Percentiles rank a stretch among this genome's conserved stretches.
phyloP scores from a whole-genome alignment of 257 asterid genomes.

The Solanum gracilifrons region DNA sequence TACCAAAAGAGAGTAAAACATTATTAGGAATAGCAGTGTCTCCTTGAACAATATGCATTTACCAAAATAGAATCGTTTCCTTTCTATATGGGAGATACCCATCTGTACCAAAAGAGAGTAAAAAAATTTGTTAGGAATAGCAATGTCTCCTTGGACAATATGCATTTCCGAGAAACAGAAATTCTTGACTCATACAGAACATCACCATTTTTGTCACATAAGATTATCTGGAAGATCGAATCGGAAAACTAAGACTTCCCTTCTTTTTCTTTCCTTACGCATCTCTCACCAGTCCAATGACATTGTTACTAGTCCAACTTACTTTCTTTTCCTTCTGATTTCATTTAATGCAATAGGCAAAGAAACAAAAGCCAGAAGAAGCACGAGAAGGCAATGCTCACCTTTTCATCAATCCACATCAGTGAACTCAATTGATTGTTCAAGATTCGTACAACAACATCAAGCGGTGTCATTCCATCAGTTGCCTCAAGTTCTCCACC shows the following conservation, averaged over 20 bases:
- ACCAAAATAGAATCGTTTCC: neutral
- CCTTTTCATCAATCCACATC: slow-evolving; percentile 98
- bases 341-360: neutral
- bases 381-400: slow-evolving; percentile 11
- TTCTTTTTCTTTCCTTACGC: neutral
- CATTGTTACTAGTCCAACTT: neutral
- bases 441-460: slow-evolving; percentile 73
- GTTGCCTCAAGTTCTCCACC: slow-evolving; percentile 83
- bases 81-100: neutral
- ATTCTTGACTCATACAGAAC: neutral
- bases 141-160: neutral
- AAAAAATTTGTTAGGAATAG: neutral
- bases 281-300: neutral
- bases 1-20: neutral
- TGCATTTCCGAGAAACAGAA: neutral
- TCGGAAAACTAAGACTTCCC: neutral
- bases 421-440: slow-evolving; percentile 89
- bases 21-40: neutral
- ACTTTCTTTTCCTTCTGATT: neutral
- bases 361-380: neutral
- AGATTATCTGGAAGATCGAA: neutral
- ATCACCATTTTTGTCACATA: neutral
- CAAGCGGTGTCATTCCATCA: slow-evolving; percentile 76
- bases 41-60: neutral
- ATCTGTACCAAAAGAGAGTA: neutral